A percentile compares a stretch with the other conserved stretches of the same genome.
Conservation (phyloP, 768 basidiomycete species). For the Mycena venus region DNA sequence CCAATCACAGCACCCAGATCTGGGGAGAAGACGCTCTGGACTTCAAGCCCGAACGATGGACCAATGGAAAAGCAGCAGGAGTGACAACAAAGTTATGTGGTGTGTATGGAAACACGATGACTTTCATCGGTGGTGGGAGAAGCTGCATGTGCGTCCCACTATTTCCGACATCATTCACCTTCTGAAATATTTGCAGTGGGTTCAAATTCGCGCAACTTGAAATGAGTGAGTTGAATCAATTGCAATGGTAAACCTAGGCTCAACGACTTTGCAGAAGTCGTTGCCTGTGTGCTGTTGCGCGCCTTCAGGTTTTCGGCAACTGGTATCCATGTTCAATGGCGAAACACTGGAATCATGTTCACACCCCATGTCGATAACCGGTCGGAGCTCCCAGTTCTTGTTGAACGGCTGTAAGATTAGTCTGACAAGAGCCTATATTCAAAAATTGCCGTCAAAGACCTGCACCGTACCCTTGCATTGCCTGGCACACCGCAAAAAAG, state of each 20-base stretch:
- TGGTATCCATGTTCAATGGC: not conserved
- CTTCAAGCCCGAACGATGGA: not conserved
- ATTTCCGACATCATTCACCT: not conserved
- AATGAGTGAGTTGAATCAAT: not conserved
- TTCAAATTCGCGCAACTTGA: not conserved
- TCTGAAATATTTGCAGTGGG: not conserved
- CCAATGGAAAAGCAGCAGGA: not conserved
- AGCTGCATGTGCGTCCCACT: not conserved
- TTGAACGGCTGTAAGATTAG: not conserved
- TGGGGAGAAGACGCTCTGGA: not conserved
- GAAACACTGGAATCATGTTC: not conserved
- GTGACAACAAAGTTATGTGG: not conserved
- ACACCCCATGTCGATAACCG: not conserved
- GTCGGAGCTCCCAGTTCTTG: not conserved
- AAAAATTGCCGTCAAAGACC: not conserved
- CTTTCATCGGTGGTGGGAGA: not conserved
- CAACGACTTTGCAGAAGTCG: not conserved
- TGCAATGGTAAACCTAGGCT: not conserved
- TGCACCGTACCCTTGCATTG: not conserved
- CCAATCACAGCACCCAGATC: not conserved
- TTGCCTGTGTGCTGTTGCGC: not conserved
- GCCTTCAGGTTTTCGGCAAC: not conserved
- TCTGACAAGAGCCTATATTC: not conserved
- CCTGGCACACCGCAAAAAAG: not conserved
- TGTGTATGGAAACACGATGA: not conserved